Conservation (phyloP, 2,329 filamentous ascomycete species). For the Xylaria sp. region DNA sequence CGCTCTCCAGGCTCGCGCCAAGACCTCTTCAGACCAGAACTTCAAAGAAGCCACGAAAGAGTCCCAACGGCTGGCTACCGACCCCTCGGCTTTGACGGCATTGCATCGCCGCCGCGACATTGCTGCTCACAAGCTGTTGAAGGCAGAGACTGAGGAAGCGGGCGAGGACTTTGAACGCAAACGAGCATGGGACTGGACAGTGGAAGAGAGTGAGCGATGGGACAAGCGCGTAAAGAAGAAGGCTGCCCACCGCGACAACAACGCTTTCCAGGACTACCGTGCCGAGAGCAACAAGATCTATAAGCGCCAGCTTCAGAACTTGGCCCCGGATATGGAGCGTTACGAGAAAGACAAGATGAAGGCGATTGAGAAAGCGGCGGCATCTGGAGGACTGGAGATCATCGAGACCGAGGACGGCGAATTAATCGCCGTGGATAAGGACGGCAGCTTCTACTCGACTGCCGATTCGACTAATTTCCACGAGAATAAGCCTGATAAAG, state of each 20-base stretch:
- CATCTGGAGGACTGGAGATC: conserved; percentile 80
- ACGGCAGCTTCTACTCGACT: conserved; percentile 86
- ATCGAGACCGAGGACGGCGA: conserved; percentile 95
- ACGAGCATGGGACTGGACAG: conserved; percentile 96
- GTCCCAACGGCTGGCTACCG: conserved; percentile 70
- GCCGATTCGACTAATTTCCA: conserved; percentile 76
- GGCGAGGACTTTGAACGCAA: conserved; percentile 96
- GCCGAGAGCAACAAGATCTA: conserved; percentile 89
- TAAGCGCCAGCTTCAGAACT: conserved; percentile 77
- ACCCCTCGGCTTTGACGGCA: conserved; percentile 69
- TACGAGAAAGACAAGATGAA: conserved; percentile 84
- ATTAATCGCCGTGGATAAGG: conserved; percentile 86
- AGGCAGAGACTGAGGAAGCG: conserved; percentile 78
- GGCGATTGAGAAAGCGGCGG: conserved; percentile 78
- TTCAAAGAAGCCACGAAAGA: conserved; percentile 79
- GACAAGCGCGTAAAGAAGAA: conserved; percentile 87
- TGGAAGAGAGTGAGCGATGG: conserved; percentile 92
- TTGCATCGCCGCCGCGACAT: conserved; percentile 83
- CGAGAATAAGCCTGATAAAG: conserved; percentile 81
- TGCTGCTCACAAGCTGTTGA: conserved; percentile 86
- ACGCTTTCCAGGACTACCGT: conserved; percentile 83
- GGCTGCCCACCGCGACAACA: conserved; percentile 71
- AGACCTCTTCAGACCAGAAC: conserved; percentile 67
- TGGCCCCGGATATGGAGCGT: conserved; percentile 71
- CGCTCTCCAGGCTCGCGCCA: conserved; percentile 74